Evolutionary conservation across 106 monocot genomes (phyloP), one percentile per base, ranked within the genome.

Genomic region (Chionographis japonica): DNA sequence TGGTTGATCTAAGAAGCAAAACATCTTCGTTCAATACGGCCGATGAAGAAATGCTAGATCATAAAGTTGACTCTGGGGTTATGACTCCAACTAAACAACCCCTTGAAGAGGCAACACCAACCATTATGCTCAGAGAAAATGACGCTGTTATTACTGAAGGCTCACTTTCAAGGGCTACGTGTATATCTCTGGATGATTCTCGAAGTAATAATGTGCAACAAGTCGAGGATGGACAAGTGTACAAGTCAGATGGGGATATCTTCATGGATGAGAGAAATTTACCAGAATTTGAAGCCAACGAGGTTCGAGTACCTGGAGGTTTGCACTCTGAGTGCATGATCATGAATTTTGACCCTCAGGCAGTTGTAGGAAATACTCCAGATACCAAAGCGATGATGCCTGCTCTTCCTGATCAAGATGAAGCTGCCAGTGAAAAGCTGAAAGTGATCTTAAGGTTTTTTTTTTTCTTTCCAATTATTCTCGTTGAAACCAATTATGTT

Each of bases 391-490:
- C 50, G 58, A 42, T 65, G 20, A 49, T 40, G 16, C 20, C 72
- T 46, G n/a, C 38, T 60, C 38, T 40, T 18, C 27, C 52, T 36
- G 53, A 80, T 64, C 52, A 85, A 37, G 73, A 78, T 54, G 75
- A 79, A 82, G 68, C 74, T 74, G 52, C 56, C 1, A 75, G 39
- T 40, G 79, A 84, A 75, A 90, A 57, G 60, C 52, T 90, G 53
- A 93, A 72, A 71, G 52, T 56, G 12, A 81, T 98, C 20, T 43
- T 90, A 66, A 98, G 98, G 98, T 93, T 52, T 8, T 8, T 73
- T n/a, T 67, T 52, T 18, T 63, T 56, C 58, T 60, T 52, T 17
- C 40, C 20, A 27, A 20, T 12, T 56, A 35, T 63, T 27, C 35
- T 27, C 37, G 4, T 82, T 54, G 71, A 54, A 56, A 7, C 65